Conservation (phyloP, 1,139 yeast genomes). For the Pichia sp. region DNA sequence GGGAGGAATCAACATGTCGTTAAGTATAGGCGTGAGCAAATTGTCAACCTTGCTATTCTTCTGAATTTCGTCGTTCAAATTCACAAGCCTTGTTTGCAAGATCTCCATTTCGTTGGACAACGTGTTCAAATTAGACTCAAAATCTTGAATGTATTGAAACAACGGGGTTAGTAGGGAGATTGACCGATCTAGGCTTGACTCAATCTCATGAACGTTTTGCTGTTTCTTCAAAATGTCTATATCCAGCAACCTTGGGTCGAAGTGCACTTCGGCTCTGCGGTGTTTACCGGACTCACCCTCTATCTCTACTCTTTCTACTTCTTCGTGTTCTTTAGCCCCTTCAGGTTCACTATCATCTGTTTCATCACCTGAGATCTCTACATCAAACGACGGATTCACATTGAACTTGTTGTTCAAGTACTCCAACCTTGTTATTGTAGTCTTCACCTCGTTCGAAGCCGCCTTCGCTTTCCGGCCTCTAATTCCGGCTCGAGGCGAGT, state of each 20-base stretch:
- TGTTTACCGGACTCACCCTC: background rate
- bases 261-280: background rate
- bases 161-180: conserved; percentile 34
- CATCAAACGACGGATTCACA: conserved; percentile 11
- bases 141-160: conserved; percentile 41
- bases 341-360: background rate
- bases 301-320: background rate
- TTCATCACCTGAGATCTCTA: conserved; percentile 14
- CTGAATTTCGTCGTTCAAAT: conserved; percentile 54
- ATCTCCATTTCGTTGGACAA: conserved; percentile 58
- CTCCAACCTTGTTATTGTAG: conserved; percentile 9
- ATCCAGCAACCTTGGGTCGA: conserved; percentile 3
- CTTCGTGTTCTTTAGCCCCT: background rate
- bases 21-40: conserved; percentile 63
- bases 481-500: background rate
- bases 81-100: conserved; percentile 53
- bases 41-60: conserved; percentile 53
- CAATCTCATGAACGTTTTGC: conserved; percentile 3
- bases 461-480: background rate
- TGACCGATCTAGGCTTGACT: conserved; percentile 3
- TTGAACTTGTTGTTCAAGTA: conserved; percentile 15
- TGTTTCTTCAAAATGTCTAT: conserved; percentile 6
- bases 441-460: conserved; percentile 6
- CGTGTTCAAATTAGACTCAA: conserved; percentile 53
- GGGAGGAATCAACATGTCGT: conserved; percentile 74